phyloP scores from a whole-genome alignment of 2,329 filamentous ascomycete species.

The Xylariales sp. region DNA sequence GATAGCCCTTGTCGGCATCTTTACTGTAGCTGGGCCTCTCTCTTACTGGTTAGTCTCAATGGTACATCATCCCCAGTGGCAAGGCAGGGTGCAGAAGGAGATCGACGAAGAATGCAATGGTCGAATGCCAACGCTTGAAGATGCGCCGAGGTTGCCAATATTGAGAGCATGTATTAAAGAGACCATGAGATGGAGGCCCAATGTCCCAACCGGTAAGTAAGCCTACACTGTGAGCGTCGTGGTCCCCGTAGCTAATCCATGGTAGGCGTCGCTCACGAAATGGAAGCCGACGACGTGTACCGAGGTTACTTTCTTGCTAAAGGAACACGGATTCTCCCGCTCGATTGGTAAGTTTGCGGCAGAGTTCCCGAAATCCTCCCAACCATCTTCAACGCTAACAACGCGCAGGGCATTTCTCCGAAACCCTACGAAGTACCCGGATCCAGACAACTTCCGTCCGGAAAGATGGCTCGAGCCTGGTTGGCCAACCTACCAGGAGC shows the following conservation, averaged over 20 bases:
- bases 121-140: constrained; percentile 56
- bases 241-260: constrained; percentile 26
- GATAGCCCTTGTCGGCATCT: constrained; percentile 54
- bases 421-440: constrained; percentile 62
- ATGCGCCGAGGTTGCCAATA: constrained; percentile 56
- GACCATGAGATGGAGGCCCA: constrained; percentile 59
- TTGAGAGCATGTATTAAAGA: constrained; percentile 61
- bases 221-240: not conserved
- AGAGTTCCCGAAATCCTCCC: not conserved
- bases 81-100: constrained; percentile 57
- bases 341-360: constrained; percentile 52
- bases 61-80: constrained; percentile 62
- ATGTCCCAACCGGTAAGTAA: constrained; percentile 55
- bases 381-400: constrained; percentile 19
- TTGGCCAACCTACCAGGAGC: constrained; percentile 64
- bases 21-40: constrained; percentile 52
- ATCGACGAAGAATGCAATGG: constrained; percentile 58
- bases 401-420: constrained; percentile 61
- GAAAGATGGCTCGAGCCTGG: constrained; percentile 63
- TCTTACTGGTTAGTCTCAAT: constrained; percentile 57
- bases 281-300: constrained; percentile 62
- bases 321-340: constrained; percentile 56
- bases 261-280: constrained; percentile 61
- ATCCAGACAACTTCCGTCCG: constrained; percentile 63
- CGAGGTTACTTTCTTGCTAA: constrained; percentile 62